Evolutionary conservation across 805 yeast genomes (phyloP), one percentile per base, ranked within the genome.

Genomic region (Schwanniomyces yamadae): DNA sequence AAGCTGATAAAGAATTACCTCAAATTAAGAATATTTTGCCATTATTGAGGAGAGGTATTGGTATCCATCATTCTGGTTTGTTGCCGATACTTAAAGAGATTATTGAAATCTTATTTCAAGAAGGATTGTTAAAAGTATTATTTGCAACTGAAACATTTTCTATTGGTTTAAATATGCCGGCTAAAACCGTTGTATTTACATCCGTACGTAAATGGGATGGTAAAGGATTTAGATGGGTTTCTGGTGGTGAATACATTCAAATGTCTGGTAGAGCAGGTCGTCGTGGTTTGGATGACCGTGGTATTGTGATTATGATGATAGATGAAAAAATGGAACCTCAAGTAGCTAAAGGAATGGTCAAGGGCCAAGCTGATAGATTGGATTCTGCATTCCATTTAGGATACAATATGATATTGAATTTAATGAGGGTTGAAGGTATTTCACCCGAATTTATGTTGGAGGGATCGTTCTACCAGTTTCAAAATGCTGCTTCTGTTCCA

Each of bases 241-340:
- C 96, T 38, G 99, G 99, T 41, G 99, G 99, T 70, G 99, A 93
- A 66, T 93, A 93, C 64, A 93, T 93, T 56, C 99, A 93, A 68
- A 93, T 93, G 99, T 87, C 96, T 29, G 99, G 99, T 48, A 82
- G 99, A 64, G 99, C 99, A 15, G 99, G 99, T 51, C 90, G 99
- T 73, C 86, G 99, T 75, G 99, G 99, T 56, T 76, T 93, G 50
- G 99, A 93, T 74, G 99, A 93, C 60, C 84, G 99, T 61, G 99
- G 99, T 67, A 89, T 93, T 61, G 99, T 93, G 33, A 93, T 93
- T 48, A 86, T 93, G 93, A 93, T 93, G 99, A 89, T 93, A 59
- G 98, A 93, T 59, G 98, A 93, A 59, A 93, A 93, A 55, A 93
- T 93, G 99, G 99, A 93, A 60, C 99, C 99, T 4, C 95, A 90